phyloP scores from a whole-genome alignment of 2,329 filamentous ascomycete species.

The Pyrenochaeta sp. region DNA sequence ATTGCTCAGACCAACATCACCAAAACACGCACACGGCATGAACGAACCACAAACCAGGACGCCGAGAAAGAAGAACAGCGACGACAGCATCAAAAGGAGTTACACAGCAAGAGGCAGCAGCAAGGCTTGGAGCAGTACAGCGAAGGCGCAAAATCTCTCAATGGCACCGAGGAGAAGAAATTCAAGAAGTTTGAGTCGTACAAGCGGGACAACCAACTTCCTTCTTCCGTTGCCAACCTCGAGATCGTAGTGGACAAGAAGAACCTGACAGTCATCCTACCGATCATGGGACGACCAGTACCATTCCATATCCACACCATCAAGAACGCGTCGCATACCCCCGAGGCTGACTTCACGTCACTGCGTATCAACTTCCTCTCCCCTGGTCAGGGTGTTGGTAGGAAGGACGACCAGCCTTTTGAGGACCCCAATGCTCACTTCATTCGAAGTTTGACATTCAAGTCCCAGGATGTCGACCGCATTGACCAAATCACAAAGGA shows the following conservation, averaged over 20 bases:
- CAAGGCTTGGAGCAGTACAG: conserved; percentile 86
- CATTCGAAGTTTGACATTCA: conserved; percentile 91
- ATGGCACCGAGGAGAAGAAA: conserved; percentile 93
- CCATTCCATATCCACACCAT: conserved; percentile 98
- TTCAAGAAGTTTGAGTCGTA: conserved; percentile 99
- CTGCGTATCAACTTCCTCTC: conserved; percentile 97
- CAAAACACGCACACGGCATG: conserved; percentile 88
- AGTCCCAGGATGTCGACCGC: conserved; percentile 85
- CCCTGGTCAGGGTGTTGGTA: conserved; percentile 93
- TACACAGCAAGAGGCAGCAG: conserved; percentile 85
- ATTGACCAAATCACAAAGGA: conserved; percentile 91
- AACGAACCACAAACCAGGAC: conserved; percentile 85
- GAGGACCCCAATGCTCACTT: conserved; percentile 97
- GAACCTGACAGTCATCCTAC: conserved; percentile 87
- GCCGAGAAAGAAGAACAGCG: conserved; percentile 89
- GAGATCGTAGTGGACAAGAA: conserved; percentile 91
- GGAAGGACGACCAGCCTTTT: conserved; percentile 97
- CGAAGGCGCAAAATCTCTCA: conserved; percentile 82
- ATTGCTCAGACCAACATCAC: conserved; percentile 96
- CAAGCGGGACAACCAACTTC: conserved; percentile 95
- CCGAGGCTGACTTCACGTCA: conserved; percentile 93
- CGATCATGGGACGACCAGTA: conserved; percentile 96
- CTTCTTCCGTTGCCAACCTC: conserved; percentile 80
- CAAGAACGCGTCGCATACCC: conserved; percentile 98
- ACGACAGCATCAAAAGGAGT: conserved; percentile 90